phyloP scores from a whole-genome alignment of 345 rosid genomes.

The Cardiospermum halicacabum region DNA sequence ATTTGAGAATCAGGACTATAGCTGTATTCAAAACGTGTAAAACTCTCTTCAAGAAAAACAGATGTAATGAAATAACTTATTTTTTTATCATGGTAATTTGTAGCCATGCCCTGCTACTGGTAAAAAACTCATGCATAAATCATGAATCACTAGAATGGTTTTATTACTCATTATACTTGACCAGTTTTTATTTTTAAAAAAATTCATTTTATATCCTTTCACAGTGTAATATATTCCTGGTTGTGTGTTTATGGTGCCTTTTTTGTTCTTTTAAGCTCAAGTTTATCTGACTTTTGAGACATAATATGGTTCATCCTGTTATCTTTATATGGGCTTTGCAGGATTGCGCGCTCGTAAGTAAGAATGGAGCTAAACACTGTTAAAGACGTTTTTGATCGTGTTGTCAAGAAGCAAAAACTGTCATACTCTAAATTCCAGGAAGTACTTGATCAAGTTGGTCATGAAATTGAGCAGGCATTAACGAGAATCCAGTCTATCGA shows the following conservation, averaged over 20 bases:
- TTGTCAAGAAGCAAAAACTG: slow-evolving; percentile 60
- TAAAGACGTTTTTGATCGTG: slow-evolving; percentile 61
- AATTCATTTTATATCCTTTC: not conserved
- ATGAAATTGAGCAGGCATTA: slow-evolving; percentile 45
- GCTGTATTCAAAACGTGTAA: too few species aligned
- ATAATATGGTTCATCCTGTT: not conserved
- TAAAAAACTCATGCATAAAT: not conserved
- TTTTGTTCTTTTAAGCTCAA: not conserved
- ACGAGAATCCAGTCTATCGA: slow-evolving; percentile 31
- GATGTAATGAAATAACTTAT: not conserved
- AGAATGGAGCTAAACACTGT: slow-evolving; percentile 42
- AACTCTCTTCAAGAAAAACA: not conserved
- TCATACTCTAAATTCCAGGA: slow-evolving; percentile 43
- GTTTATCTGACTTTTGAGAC: not conserved
- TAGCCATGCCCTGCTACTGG: not conserved
- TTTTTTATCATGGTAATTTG: too few species aligned
- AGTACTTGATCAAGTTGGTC: slow-evolving; percentile 43
- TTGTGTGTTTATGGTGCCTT: not conserved
- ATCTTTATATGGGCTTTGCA: slow-evolving; percentile 17
- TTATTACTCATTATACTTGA: too few species aligned
- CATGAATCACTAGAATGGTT: too few species aligned
- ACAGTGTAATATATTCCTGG: not conserved
- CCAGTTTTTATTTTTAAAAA: not conserved
- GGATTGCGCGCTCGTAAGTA: slow-evolving; percentile 14
- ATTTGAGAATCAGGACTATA: too few species aligned